Percentiles rank a stretch among this genome's conserved stretches.
phyloP scores from a whole-genome alignment of 352 stramenopile genomes.

The Phytopythium kandeliae region DNA sequence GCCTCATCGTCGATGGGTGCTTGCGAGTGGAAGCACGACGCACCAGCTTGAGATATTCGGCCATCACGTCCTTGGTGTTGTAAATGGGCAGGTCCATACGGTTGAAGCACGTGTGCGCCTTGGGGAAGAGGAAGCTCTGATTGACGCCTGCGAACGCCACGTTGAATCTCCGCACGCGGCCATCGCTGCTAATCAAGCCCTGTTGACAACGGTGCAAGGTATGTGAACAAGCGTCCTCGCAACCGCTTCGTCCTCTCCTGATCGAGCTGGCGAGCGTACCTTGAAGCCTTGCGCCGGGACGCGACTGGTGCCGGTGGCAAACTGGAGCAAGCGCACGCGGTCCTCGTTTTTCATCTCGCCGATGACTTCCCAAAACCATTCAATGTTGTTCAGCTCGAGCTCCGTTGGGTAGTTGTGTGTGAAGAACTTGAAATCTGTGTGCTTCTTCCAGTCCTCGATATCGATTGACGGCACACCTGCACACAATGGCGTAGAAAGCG shows the following conservation, averaged over 20 bases:
- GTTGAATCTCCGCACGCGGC: constrained; percentile 71
- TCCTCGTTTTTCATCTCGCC: constrained; percentile 69
- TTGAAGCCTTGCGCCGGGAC: constrained; percentile 83
- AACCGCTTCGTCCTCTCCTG: too few species aligned
- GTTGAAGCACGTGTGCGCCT: constrained; percentile 86
- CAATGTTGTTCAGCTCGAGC: constrained; percentile 84
- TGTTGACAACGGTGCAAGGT: constrained; percentile 4
- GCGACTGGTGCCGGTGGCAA: constrained; percentile 74
- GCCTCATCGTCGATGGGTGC: background rate
- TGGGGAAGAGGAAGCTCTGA: constrained; percentile 66
- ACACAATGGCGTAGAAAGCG: background rate
- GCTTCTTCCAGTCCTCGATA: constrained; percentile 75
- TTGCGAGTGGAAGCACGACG: background rate
- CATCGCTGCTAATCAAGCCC: constrained; percentile 77
- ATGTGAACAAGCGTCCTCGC: background rate
- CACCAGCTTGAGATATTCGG: constrained; percentile 64
- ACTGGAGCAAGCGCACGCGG: constrained; percentile 73
- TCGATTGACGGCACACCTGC: constrained; percentile 66
- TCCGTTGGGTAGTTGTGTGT: constrained; percentile 57
- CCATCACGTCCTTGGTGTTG: constrained; percentile 55
- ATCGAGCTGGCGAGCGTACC: constrained; percentile 17
- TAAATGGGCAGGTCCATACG: constrained; percentile 75
- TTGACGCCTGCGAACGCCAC: constrained; percentile 59
- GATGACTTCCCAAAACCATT: constrained; percentile 97
- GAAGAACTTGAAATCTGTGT: constrained; percentile 78